Evolutionary conservation across 352 stramenopile genomes (phyloP), one percentile per base, ranked within the genome.

Genomic region (Phytophthora meadii): DNA sequence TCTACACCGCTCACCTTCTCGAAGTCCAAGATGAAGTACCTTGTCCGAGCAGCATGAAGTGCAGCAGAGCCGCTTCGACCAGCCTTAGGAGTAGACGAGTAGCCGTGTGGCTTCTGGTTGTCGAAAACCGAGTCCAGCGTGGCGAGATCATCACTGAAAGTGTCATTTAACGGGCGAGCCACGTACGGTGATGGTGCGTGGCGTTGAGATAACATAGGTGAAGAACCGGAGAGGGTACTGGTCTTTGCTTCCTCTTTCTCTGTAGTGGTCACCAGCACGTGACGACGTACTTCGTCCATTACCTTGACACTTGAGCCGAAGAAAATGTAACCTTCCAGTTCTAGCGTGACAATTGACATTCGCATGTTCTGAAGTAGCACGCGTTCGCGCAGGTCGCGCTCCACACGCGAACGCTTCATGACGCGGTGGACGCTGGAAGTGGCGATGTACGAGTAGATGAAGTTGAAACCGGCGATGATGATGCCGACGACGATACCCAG

Each of bases 401-500:
- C 87, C 5, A 96, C 88, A 40, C 87, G 86, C 19, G 82, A 93
- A 39, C 84, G 82, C 64, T 91, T 93, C 68, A 92, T 83, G 42
- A 94, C 88, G 28, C 86, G 82, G 46, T 84, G 84, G 24, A 94
- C 85, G n/a, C 76, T 81, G 10, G 87, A 78, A 15, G 80, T 82
- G 0, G 75, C 74, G 27, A 94, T 82, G 65, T 94, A 96, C 36
- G 85, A 92, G 53, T 77, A 86, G 61, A 96, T 94, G 42, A 96
- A 96, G 72, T 96, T 96, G 68, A 96, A 92, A 5, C 77, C 87
- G 1, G 93, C 92, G 34, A 98, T 64, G 28, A 96, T 58, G 28
- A 99, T 96, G 45, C 97, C 97, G 10, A 92, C 58, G 11, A 98
- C 61, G 58, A 99, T 99, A 19, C 97, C 97, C 55, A 96, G 87